phyloP scores from a whole-genome alignment of 768 basidiomycete species.

The Leccinellum luteum region DNA sequence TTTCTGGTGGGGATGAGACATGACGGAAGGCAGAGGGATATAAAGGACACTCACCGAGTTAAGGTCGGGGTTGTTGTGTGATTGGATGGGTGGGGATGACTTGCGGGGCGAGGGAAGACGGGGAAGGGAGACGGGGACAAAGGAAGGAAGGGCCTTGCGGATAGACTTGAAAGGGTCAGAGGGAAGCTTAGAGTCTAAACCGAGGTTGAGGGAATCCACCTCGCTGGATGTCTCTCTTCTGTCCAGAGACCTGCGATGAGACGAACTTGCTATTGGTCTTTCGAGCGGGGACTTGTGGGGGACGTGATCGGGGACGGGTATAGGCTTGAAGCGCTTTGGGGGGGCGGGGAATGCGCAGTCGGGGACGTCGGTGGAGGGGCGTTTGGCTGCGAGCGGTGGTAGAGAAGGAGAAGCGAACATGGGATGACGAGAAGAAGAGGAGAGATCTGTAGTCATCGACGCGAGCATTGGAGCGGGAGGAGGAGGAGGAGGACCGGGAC shows the following conservation, averaged over 20 bases:
- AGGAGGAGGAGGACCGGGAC: slow-evolving; percentile 1
- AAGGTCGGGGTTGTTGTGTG: slow-evolving; percentile 17
- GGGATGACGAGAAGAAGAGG: slow-evolving; percentile 1
- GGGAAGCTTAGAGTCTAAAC: neutral
- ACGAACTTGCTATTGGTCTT: slow-evolving; percentile 1
- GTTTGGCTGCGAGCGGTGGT: slow-evolving; percentile 27
- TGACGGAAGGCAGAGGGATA: neutral
- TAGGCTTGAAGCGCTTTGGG: slow-evolving; percentile 34
- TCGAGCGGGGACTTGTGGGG: slow-evolving; percentile 3
- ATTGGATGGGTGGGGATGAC: slow-evolving; percentile 10
- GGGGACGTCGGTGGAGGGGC: slow-evolving; percentile 23
- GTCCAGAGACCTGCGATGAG: slow-evolving; percentile 18
- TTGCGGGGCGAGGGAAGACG: slow-evolving; percentile 1
- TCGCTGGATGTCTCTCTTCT: slow-evolving; percentile 15
- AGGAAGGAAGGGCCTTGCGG: neutral
- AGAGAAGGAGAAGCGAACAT: slow-evolving; percentile 11
- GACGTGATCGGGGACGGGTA: slow-evolving; percentile 27
- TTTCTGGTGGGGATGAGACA: slow-evolving; percentile 18
- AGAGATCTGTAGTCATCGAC: slow-evolving; percentile 25
- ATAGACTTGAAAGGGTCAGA: slow-evolving; percentile 23
- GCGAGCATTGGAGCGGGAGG: slow-evolving; percentile 24
- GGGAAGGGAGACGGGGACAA: neutral
- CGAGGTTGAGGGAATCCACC: slow-evolving; percentile 24
- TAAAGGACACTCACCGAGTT: slow-evolving; percentile 3
- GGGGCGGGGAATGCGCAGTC: slow-evolving; percentile 6